Conservation (phyloP, 2,329 filamentous ascomycete species). For the Verticillium isaacii region DNA sequence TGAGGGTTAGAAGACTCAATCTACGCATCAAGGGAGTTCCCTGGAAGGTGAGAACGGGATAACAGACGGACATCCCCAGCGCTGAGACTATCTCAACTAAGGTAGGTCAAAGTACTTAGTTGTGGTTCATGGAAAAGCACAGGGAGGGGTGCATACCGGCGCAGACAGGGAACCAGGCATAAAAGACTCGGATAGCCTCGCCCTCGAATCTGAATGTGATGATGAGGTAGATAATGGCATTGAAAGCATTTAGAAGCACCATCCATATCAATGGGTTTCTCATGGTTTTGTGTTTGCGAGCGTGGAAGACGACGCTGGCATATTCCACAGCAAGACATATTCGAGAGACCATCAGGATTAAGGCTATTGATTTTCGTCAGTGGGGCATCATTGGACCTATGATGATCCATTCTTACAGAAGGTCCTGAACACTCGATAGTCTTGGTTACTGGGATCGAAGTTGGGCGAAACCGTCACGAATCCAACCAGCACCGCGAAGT, state of each 20-base stretch:
- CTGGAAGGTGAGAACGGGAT: slow-evolving; percentile 54
- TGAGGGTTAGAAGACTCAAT: slow-evolving; percentile 59
- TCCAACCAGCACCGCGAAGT: slow-evolving; percentile 61
- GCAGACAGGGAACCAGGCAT: slow-evolving; percentile 30
- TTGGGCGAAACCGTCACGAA: slow-evolving; percentile 56
- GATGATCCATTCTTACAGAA: slow-evolving; percentile 29
- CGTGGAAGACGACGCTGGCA: slow-evolving; percentile 37
- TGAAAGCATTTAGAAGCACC: slow-evolving; percentile 26
- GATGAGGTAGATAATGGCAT: slow-evolving; percentile 34
- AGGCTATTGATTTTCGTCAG: slow-evolving; percentile 16
- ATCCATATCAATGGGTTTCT: slow-evolving; percentile 28
- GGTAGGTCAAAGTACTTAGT: neutral
- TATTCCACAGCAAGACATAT: slow-evolving; percentile 52
- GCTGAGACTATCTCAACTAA: slow-evolving; percentile 46
- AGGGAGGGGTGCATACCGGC: slow-evolving; percentile 41
- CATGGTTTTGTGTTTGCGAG: slow-evolving; percentile 33
- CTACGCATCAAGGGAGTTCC: slow-evolving; percentile 59
- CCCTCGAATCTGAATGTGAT: slow-evolving; percentile 32
- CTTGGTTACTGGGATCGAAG: slow-evolving; percentile 33
- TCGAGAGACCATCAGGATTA: slow-evolving; percentile 48
- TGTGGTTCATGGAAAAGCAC: neutral
- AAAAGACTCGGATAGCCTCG: slow-evolving; percentile 27
- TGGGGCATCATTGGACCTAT: neutral
- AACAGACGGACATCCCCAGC: slow-evolving; percentile 48
- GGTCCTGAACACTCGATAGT: slow-evolving; percentile 31